Conservation (phyloP, 345 rosid species). For the Citrus sinensis region DNA sequence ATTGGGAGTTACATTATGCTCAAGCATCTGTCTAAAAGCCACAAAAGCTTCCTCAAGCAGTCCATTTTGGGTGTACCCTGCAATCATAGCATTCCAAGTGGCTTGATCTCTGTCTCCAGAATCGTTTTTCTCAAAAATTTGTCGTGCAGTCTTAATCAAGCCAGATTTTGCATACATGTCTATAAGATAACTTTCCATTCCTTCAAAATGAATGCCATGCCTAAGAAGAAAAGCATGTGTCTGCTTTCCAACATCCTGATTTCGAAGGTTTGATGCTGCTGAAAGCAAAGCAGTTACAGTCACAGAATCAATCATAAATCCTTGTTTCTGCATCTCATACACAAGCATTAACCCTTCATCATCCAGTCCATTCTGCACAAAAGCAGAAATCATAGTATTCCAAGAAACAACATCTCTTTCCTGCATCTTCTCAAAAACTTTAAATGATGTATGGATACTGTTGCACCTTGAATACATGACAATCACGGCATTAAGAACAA, state of each 20-base stretch:
- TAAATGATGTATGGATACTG: conserved; percentile 54
- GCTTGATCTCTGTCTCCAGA: conserved; percentile 57
- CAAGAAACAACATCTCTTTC: conserved; percentile 78
- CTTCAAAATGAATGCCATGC: conserved; percentile 55
- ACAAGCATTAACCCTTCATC: conserved; percentile 86
- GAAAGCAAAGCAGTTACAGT: conserved; percentile 78
- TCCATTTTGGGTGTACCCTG: conserved; percentile 78
- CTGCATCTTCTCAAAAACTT: conserved; percentile 60
- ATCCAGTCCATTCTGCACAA: conserved; percentile 75
- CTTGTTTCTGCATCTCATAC: conserved; percentile 83
- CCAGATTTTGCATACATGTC: conserved; percentile 92
- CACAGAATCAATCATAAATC: conserved; percentile 57
- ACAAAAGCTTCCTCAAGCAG: conserved; percentile 51
- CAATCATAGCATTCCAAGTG: conserved; percentile 86
- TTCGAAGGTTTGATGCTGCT: conserved; percentile 80
- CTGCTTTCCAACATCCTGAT: conserved; percentile 66
- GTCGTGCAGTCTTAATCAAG: conserved; percentile 44
- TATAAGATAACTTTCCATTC: conserved; percentile 76
- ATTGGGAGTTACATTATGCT: conserved; percentile 55
- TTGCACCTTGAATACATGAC: conserved; percentile 84
- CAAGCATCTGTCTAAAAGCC: conserved; percentile 58
- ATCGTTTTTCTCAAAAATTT: conserved; percentile 39
- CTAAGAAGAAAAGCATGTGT: conserved; percentile 78
- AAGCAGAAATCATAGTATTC: conserved; percentile 84
- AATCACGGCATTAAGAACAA: conserved; percentile 57